Base-by-base conservation (phyloP, 2,329 filamentous ascomycete species). In the Dissoconium aciculare region DNA sequence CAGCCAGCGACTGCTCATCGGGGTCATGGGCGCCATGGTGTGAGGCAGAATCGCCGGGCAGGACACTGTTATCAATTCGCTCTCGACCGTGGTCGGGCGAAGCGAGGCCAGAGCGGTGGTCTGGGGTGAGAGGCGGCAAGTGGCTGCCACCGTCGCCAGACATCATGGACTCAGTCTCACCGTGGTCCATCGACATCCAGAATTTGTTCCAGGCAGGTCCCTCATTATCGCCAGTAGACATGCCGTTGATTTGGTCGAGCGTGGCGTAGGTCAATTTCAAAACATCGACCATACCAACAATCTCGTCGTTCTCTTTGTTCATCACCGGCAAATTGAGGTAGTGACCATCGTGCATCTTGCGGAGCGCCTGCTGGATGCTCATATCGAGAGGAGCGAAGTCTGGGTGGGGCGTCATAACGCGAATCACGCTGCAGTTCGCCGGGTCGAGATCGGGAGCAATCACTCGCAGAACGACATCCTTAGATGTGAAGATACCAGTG, bases 131-230 rank as follows among this genome's bases (percentile, higher is more conserved):
- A 48, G 64, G 73, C 11, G 30, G 27, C 16, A 29, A 30, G 45
- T 76, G 74, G 49, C 79, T 81, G 28, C 78, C 81, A n/a, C 19
- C 19, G 34, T 91, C 83, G 37, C 85, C 89, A 36, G 89, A 98
- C 56, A 95, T 75, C 68, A 93, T 78, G 2, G 89, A 98, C 58
- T 95, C 89, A 10, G 85, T 87, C 55, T 93, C 87, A 47, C 91
- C 74, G 47, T 92, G 74, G 55, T 95, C 74, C 47, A 98, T 75
- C 1, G 89, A 95, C 43, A 95, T 67, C 89, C 89, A 98, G 63
- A 98, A 98, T 59, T 95, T 98, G 64, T 94, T 95, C 89, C 89
- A 98, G 5, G 89, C 89, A 4, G 89, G 89, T 0, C 89, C 89
- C 59, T 98, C 89, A 46, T 74, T 83, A 52, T 93, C 87, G 25